Conservation (phyloP, 73 alveolate genomes). For the Vitrella brassicaformis region DNA sequence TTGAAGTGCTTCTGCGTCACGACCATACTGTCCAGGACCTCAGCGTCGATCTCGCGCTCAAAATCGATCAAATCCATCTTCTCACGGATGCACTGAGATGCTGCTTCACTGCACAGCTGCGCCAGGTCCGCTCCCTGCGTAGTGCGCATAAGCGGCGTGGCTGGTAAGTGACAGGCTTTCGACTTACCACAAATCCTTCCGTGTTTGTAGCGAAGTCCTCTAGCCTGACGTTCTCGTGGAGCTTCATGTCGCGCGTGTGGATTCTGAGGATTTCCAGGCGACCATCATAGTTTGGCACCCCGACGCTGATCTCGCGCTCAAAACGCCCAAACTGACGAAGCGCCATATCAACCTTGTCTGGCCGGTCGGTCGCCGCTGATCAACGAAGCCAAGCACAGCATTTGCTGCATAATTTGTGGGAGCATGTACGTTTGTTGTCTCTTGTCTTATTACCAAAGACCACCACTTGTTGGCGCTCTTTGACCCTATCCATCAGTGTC, state of each 20-base stretch:
- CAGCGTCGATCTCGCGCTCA: slow-evolving; percentile 79
- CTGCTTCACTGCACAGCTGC: slow-evolving; percentile 78
- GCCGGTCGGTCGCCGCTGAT: slow-evolving; percentile 97
- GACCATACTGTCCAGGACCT: slow-evolving; percentile 62
- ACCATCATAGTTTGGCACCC: slow-evolving; percentile 93
- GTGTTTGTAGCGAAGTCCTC: slow-evolving; percentile 86
- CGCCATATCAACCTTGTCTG: slow-evolving; percentile 89
- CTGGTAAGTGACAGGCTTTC: slow-evolving; percentile 51
- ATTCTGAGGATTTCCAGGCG: slow-evolving; percentile 65
- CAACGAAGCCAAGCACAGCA: slow-evolving; percentile 22
- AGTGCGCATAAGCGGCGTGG: too few species aligned
- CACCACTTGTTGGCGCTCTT: slow-evolving; percentile 46
- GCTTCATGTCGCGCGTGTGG: slow-evolving; percentile 90
- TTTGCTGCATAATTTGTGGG: not conserved
- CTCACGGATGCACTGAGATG: slow-evolving; percentile 80
- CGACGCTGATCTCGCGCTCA: slow-evolving; percentile 86
- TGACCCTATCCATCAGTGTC: slow-evolving; percentile 77
- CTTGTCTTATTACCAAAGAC: slow-evolving; percentile 7
- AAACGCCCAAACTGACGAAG: slow-evolving; percentile 90
- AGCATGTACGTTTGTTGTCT: not conserved
- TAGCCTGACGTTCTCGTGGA: slow-evolving; percentile 81
- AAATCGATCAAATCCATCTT: slow-evolving; percentile 82
- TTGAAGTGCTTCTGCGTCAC: slow-evolving; percentile 86
- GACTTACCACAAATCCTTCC: slow-evolving; percentile 78
- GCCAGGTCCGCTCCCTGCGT: slow-evolving; percentile 78